Evolutionary conservation across 1,284 basidiomycete genomes (phyloP).

Genomic region (Athelia sp.): DNA sequence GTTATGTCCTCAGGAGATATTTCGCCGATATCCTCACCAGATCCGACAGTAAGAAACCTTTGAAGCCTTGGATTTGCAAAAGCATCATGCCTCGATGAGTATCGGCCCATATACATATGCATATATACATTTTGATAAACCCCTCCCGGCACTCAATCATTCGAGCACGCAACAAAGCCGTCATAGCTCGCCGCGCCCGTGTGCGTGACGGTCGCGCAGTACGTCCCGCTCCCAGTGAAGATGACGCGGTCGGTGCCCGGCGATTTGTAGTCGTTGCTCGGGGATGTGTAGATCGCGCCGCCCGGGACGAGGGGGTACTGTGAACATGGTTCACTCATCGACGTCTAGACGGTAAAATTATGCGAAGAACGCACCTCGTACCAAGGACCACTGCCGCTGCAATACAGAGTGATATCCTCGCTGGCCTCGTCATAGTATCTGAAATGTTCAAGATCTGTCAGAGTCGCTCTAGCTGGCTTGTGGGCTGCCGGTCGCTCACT

Average conservation of each 20-base stretch:
- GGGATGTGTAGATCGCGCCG: conserved; percentile 18
- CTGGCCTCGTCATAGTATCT: background rate
- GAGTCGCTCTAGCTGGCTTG: background rate
- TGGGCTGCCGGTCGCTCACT: background rate
- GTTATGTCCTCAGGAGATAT: no score
- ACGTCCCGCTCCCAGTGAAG: conserved; percentile 20
- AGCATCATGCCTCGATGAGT: no score
- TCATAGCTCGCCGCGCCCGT: background rate
- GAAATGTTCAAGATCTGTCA: background rate
- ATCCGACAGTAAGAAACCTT: no score
- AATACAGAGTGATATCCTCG: background rate
- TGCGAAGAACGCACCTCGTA: background rate
- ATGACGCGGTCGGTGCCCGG: conserved; percentile 24
- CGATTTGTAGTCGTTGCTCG: conserved; percentile 6
- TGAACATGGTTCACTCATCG: background rate
- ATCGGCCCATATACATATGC: no score
- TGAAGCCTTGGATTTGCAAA: no score
- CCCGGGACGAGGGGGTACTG: conserved; percentile 21
- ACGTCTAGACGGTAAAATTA: background rate
- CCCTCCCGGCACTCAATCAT: no score
- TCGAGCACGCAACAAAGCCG: background rate
- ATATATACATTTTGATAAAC: no score
- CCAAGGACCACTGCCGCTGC: background rate
- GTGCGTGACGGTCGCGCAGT: conserved; percentile 15
- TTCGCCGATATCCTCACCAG: no score